phyloP scores from a whole-genome alignment of 257 asterid species.

The Handroanthus guayacan region DNA sequence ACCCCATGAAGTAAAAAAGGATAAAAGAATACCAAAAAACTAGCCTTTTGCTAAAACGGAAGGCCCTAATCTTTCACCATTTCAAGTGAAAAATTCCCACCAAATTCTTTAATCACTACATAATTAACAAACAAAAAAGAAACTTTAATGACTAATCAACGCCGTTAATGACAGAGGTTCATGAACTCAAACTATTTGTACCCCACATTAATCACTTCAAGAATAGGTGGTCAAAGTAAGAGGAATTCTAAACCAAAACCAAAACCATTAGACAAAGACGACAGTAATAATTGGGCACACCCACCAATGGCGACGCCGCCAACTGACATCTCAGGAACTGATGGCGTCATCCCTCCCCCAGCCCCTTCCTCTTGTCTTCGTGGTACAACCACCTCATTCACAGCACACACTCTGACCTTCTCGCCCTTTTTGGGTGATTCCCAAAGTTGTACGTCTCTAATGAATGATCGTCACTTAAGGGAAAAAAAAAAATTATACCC shows the following conservation, averaged over 20 bases:
- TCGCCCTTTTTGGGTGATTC: slow-evolving; percentile 15
- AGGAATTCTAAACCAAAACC: slow-evolving; percentile 15
- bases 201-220: slow-evolving; percentile 21
- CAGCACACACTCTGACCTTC: slow-evolving; percentile 15
- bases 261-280: background rate
- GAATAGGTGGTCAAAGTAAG: slow-evolving; percentile 12
- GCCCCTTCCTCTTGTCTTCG: background rate
- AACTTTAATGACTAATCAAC: slow-evolving; percentile 9
- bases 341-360: slow-evolving; percentile 20
- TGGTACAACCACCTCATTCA: slow-evolving; percentile 46
- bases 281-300: slow-evolving; percentile 39
- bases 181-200: slow-evolving; percentile 21
- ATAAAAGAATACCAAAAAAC: slow-evolving; percentile 22
- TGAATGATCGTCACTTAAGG: background rate
- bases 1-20: background rate
- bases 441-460: slow-evolving; percentile 29
- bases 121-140: background rate
- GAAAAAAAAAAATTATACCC: slow-evolving; percentile 35
- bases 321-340: slow-evolving; percentile 22
- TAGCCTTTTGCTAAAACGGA: slow-evolving; percentile 28
- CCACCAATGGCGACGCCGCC: slow-evolving; percentile 43
- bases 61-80: slow-evolving; percentile 10
- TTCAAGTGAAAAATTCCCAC: background rate
- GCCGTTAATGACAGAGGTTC: slow-evolving; percentile 5
- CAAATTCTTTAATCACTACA: slow-evolving; percentile 4